Percentiles rank a stretch among this genome's conserved stretches.
Evolutionary conservation across 192 early-diverging fungal species (phyloP).

Genomic region (Borealophlyctis nickersoniae): DNA sequence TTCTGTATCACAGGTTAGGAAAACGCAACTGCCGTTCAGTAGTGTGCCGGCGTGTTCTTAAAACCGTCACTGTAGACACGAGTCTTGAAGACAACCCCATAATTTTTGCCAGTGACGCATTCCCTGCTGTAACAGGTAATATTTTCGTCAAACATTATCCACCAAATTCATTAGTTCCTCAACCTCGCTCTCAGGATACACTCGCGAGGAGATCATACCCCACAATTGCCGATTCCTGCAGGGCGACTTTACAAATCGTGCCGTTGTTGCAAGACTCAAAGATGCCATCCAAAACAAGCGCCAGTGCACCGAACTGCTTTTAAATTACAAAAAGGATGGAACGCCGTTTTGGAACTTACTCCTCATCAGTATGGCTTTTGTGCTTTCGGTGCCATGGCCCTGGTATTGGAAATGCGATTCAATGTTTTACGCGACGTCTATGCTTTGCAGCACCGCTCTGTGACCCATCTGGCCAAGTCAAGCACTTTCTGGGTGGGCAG

Average conservation of each 20-base stretch:
- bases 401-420: too few relatives aligned
- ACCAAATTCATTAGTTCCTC: too few relatives aligned
- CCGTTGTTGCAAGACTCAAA: not conserved
- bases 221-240: not conserved
- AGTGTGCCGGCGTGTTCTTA: too few relatives aligned
- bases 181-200: too few relatives aligned
- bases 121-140: not conserved
- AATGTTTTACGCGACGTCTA: too few relatives aligned
- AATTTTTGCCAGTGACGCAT: not conserved
- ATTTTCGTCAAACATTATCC: too few relatives aligned
- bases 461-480: not conserved
- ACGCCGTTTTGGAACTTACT: conserved; percentile 8
- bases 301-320: not conserved
- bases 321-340: conserved; percentile 8
- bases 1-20: not conserved
- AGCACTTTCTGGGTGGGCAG: conserved; percentile 4
- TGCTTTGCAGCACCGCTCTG: not conserved
- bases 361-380: not conserved
- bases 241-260: not conserved
- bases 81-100: not conserved
- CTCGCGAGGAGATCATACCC: not conserved
- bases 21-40: too few relatives aligned
- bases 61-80: too few relatives aligned
- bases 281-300: not conserved
- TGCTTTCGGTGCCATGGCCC: too few relatives aligned